These are phyloP conservation scores for Ogataea populi-albae DNA, from an alignment of 805 yeast genomes.

Conservation along the genomic window DNA sequence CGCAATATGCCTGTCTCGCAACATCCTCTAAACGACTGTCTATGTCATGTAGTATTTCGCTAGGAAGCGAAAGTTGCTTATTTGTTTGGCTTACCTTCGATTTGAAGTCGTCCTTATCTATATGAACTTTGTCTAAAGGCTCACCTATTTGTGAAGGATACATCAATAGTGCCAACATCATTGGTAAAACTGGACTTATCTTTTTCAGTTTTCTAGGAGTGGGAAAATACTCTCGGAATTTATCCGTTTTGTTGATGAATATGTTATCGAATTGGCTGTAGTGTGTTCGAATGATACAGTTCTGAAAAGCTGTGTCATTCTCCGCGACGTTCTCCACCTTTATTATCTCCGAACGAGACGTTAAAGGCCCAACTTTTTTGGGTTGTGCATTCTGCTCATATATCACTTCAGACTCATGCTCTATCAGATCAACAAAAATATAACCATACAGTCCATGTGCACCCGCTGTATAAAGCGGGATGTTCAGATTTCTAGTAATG, in stretches of 20 bases:
- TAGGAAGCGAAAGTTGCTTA: constrained; percentile 43
- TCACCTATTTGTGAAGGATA: constrained; percentile 21
- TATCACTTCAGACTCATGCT: constrained; percentile 54
- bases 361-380: constrained; percentile 50
- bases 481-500: constrained; percentile 50
- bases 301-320: constrained; percentile 36
- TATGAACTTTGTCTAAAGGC: constrained; percentile 21
- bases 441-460: constrained; percentile 82
- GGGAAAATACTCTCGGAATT: constrained; percentile 24
- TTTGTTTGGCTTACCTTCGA: constrained; percentile 32
- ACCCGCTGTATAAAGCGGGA: constrained; percentile 68
- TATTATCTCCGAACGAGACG: constrained; percentile 42
- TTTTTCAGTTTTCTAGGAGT: constrained; percentile 40
- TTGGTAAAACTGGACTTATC: constrained; percentile 57
- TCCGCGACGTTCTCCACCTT: constrained; percentile 37
- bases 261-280: constrained; percentile 38
- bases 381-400: constrained; percentile 46
- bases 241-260: constrained; percentile 35
- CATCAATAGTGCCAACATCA: constrained; percentile 58
- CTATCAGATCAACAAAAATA: constrained; percentile 72
- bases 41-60: constrained; percentile 35
- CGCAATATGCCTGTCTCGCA: constrained; percentile 52
- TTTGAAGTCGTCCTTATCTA: constrained; percentile 31
- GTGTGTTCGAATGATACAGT: constrained; percentile 34
- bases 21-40: constrained; percentile 39